Conservation (phyloP, 2,329 filamentous ascomycete species). For the Blumeria graminis region DNA sequence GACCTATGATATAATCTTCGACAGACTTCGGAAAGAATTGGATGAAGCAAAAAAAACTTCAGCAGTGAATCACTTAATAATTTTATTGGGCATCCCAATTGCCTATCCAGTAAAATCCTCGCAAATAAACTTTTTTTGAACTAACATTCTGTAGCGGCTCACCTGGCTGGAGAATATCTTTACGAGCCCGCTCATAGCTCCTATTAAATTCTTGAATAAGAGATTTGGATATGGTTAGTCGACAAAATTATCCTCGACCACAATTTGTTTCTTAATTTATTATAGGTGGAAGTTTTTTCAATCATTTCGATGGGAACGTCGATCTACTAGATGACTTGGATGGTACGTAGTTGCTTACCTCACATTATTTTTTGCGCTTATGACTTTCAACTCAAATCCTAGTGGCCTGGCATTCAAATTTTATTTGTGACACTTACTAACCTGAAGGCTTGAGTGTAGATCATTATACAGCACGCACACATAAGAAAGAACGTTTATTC, state of each 20-base stretch:
- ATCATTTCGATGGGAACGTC: conserved; percentile 79
- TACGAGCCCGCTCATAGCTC: conserved; percentile 62
- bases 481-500: conserved; percentile 66
- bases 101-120: conserved; percentile 43
- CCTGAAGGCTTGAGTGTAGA: conserved; percentile 17
- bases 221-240: conserved; percentile 47
- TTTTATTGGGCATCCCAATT: conserved; percentile 69
- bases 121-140: not conserved
- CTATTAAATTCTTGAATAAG: conserved; percentile 73
- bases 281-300: conserved; percentile 58
- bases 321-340: conserved; percentile 84
- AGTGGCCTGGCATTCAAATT: not conserved
- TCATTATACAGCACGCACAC: conserved; percentile 78
- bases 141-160: conserved; percentile 32
- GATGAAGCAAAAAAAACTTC: conserved; percentile 40
- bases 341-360: conserved; percentile 16
- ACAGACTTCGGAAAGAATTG: conserved; percentile 51
- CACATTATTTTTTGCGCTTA: no score
- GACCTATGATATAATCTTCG: conserved; percentile 68
- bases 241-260: not conserved
- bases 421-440: not conserved
- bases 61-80: conserved; percentile 68
- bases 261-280: not conserved
- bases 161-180: conserved; percentile 96
- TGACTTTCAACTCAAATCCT: not conserved